These are phyloP conservation scores for Aspergillus floridensis DNA, from an alignment of 2,329 filamentous ascomycete genomes.

Conservation along the genomic window DNA sequence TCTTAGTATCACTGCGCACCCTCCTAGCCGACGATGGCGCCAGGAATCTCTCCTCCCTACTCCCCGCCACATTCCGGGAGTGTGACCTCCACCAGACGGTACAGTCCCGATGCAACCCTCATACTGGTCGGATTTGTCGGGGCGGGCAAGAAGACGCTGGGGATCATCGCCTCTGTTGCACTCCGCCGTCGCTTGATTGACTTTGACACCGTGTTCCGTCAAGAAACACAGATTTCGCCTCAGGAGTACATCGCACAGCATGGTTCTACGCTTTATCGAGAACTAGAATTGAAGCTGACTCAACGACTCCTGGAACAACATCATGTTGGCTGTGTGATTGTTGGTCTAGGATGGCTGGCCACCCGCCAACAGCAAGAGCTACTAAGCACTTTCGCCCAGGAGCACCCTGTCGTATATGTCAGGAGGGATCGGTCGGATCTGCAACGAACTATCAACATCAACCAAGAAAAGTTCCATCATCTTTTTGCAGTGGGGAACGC, in stretches of 20 bases:
- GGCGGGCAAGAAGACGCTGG: conserved; percentile 69
- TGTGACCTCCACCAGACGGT: conserved; percentile 4
- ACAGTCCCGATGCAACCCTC: conserved; percentile 40
- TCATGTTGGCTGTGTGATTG: conserved; percentile 56
- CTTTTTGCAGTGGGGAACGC: conserved; percentile 17
- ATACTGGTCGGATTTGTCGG: conserved; percentile 69
- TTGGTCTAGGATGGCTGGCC: conserved; percentile 66
- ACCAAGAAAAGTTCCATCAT: conserved; percentile 19
- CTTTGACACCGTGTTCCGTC: conserved; percentile 55
- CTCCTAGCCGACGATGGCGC: no score
- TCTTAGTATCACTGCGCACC: no score
- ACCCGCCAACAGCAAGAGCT: conserved; percentile 42
- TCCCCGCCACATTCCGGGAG: not conserved
- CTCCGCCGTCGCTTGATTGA: conserved; percentile 49
- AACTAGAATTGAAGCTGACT: conserved; percentile 59
- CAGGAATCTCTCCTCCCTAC: no score
- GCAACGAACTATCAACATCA: conserved; percentile 21
- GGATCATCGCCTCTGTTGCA: conserved; percentile 68
- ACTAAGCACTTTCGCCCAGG: conserved; percentile 58
- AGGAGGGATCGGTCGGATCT: conserved; percentile 42
- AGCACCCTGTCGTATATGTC: conserved; percentile 66
- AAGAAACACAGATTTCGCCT: conserved; percentile 53
- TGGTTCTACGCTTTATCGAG: conserved; percentile 59
- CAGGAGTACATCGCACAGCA: conserved; percentile 58
- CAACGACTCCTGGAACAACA: conserved; percentile 51